Conservation (phyloP, 2,329 filamentous ascomycete genomes). For the Ambrosiella xylebori region DNA sequence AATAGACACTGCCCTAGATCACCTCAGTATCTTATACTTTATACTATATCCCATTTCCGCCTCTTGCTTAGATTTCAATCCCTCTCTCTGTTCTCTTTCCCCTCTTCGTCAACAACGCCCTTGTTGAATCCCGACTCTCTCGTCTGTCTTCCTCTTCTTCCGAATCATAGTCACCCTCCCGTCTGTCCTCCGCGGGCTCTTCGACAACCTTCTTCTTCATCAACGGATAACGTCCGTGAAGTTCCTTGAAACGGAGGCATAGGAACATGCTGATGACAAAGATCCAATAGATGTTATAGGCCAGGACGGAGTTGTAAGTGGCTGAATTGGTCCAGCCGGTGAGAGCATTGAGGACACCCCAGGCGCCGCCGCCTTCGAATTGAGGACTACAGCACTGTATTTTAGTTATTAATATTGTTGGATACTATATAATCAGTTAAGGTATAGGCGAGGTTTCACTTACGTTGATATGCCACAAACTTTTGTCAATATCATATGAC, state of each 20-base stretch:
- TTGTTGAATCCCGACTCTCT: constrained; percentile 10
- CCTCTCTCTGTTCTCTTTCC: constrained; percentile 1
- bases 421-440: background rate
- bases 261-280: constrained; percentile 47
- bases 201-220: constrained; percentile 5
- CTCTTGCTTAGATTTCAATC: background rate
- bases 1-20: background rate
- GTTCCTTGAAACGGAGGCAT: constrained; percentile 49
- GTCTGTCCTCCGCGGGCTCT: background rate
- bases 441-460: constrained; percentile 20
- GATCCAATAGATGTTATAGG: constrained; percentile 81
- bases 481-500: constrained; percentile 61
- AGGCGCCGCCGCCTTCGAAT: constrained; percentile 56
- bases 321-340: constrained; percentile 80
- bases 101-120: constrained; percentile 7
- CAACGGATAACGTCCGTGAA: constrained; percentile 13
- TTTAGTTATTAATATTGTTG: constrained; percentile 2
- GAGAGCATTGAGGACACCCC: constrained; percentile 76
- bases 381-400: constrained; percentile 58
- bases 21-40: background rate
- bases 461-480: constrained; percentile 70
- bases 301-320: constrained; percentile 71
- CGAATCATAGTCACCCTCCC: background rate
- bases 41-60: too few relatives aligned
- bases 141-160: constrained; percentile 1